phyloP scores from a whole-genome alignment of 768 basidiomycete species.

The Mycena chlorophos region DNA sequence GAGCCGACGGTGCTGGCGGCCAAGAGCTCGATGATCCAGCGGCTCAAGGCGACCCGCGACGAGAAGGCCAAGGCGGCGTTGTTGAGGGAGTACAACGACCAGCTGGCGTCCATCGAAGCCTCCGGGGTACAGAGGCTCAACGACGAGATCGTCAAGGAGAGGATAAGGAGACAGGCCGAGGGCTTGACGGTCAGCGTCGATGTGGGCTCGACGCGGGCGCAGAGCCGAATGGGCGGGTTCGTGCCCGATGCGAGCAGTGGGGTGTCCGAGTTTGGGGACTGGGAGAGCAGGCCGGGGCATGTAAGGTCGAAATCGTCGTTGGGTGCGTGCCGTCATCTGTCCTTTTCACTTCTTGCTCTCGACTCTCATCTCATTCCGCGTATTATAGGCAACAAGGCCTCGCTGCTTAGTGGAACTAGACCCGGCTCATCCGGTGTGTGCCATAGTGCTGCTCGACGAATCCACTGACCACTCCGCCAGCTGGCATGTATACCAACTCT shows the following conservation, averaged over 20 bases:
- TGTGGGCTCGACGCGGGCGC: slow-evolving; percentile 17
- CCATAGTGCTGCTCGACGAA: neutral
- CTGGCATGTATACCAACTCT: slow-evolving; percentile 11
- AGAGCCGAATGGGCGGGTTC: slow-evolving; percentile 19
- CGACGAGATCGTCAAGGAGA: slow-evolving; percentile 14
- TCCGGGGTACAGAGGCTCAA: slow-evolving; percentile 12
- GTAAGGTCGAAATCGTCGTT: slow-evolving; percentile 10
- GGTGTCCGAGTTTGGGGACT: slow-evolving; percentile 13
- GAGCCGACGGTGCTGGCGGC: slow-evolving; percentile 13
- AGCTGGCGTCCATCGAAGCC: slow-evolving; percentile 11
- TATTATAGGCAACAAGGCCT: slow-evolving; percentile 16
- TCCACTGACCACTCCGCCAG: neutral
- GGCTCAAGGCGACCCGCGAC: slow-evolving; percentile 17
- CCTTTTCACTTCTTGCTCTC: neutral
- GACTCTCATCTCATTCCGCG: neutral
- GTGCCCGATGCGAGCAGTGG: slow-evolving; percentile 14
- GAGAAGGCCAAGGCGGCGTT: slow-evolving; percentile 16
- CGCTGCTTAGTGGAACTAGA: slow-evolving; percentile 13
- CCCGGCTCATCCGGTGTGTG: slow-evolving; percentile 10
- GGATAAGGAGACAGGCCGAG: slow-evolving; percentile 11
- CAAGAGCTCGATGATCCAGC: slow-evolving; percentile 15
- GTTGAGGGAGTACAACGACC: slow-evolving; percentile 18
- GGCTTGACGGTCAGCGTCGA: slow-evolving; percentile 1
- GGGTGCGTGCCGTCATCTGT: slow-evolving; percentile 9
- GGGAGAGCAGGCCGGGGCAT: slow-evolving; percentile 10